Base-by-base conservation (phyloP, 2,329 filamentous ascomycete genomes). In the Trichoderma asperellum region DNA sequence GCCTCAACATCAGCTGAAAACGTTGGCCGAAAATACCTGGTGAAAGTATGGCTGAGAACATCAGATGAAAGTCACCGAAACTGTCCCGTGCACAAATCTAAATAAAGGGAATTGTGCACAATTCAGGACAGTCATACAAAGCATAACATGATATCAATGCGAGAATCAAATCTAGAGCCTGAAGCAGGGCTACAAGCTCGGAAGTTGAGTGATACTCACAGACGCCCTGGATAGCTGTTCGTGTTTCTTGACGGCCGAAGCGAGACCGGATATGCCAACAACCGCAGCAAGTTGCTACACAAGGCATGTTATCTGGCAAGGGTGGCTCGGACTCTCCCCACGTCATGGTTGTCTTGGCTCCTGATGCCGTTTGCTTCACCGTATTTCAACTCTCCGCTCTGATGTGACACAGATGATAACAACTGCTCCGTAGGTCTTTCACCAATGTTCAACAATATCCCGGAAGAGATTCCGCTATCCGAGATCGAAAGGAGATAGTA, bases 341-440 rank as follows among this genome's bases (percentile, higher is more conserved):
- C 35, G 24, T 24, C 49, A 64, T 67, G 55, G 37, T 27, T 58
- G 16, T 40, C 62, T 35, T 35, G 35, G 27, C 37, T 56, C 16
- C 18, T 59, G 55, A 59, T 52, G 29, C 37, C 55, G 64, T 52
- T 52, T 59, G 43, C 55, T 59, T 67, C 55, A 59, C 55, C 64
- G 64, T 49, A 49, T 56, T 59, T 52, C 64, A 52, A 52, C 64
- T 59, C 64, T 67, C 64, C 64, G 64, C 64, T 59, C 40, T 67
- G 64, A 47, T 49, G 64, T 67, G 64, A 67, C 40, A 67, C 55
- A 7, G 11, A 59, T 55, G 64, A 67, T 67, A 67, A 59, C 32
- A 29, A 16, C 16, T 29, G 21, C 21, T n/a, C 63, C 40, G 27
- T 55, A 52, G 10, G 40, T 35, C 40, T 27, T 43, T 27, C 27